Evolutionary conservation across 163 green algal species (phyloP), one percentile per base, ranked within the genome.

Genomic region (Scenedesmus sp.): DNA sequence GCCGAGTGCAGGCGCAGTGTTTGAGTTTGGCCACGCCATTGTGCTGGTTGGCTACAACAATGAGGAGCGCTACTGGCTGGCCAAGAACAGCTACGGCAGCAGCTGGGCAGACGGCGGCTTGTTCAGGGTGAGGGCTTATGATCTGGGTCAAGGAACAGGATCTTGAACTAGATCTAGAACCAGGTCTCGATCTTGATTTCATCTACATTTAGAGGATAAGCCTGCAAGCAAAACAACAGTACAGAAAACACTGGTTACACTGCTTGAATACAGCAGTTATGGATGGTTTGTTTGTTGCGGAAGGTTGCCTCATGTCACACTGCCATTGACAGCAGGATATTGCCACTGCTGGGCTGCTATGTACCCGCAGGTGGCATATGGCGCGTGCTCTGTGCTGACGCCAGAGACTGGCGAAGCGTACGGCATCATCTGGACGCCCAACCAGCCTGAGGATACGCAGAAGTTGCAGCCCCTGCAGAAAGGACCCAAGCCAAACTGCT

Each of bases 1-100:
- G 57, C 83, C 57, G 34, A 88, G 57, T 7, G 2, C 57, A 23
- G 23, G 13, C 26, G 23, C 83, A 15, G 7, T 5, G 0, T 12
- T 52, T 26, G 9, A 56, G 15, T 55, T 55, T 34, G 13, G 20
- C 10, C 83, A 88, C 13, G 83, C 83, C 13, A 67, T 88, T 9
- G 23, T 23, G 20, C n/a, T 88, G 1, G 26, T 88, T 9, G 83
- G 83, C 59, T 88, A 88, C n/a, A 62, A 88, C 59, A 88, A 76
- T 23, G 59, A 88, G 8, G 10, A 88, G 83, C 8, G 66, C 8
- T 74, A 76, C 56, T 88, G 83, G 83, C 57, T 88, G 8, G 83
- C 57, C n/a, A 76, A 76, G 23, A 88, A 88, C 26, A 88, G 83
- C 15, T 88, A 62, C 20, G 83, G 83, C 8, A 88, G 9, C 20